Base-by-base conservation (phyloP, 441 rosid species). In the Hura crepitans region DNA sequence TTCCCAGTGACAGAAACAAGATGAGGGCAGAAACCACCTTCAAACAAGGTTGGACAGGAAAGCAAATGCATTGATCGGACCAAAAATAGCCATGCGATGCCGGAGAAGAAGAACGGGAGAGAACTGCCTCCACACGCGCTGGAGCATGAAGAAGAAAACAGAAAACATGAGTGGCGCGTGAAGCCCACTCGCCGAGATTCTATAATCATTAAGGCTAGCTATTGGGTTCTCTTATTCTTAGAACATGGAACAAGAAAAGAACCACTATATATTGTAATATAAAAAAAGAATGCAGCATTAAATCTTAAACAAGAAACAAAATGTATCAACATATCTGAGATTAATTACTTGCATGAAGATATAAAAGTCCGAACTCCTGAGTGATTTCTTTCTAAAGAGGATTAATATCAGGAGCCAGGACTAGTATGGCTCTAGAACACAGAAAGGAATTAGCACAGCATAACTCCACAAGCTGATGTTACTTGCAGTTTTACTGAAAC, bases 381-480 rank as follows among this genome's bases (percentile, higher is more conserved):
- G 81, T 81, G 75, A 96, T 79, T 73, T 83, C 92, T 77, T 77
- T 71, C 69, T 97, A 98, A 74, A 96, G 73, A 54, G 97, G 97
- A 84, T 96, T 98, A 75, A 93, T 72, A 79, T 81, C 71, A 43
- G 66, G 74, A 57, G 82, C 83, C 81, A 93, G 82, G 54, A 77
- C 68, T 73, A 74, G 86, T 71, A 96, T 81, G 62, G 83, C 91
- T 72, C 99, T 96, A 84, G 31, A 54, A 73, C 60, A 80, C 25
- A 67, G 53, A 70, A 75, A 64, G 60, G 58, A 70, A 71, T 9
- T 35, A 33, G 3, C 28, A 35, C 39, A 4, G 7, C 39, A 35
- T 35, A 35, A 35, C 7, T 1, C 7, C 3, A n/a, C n/a, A n/a
- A n/a, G n/a, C n/a, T n/a, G n/a, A n/a, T n/a, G n/a, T n/a, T n/a